Evolutionary conservation across 495 filamentous ascomycete species (phyloP), one percentile per base, ranked within the genome.

Genomic region (Hamigera avellanea): DNA sequence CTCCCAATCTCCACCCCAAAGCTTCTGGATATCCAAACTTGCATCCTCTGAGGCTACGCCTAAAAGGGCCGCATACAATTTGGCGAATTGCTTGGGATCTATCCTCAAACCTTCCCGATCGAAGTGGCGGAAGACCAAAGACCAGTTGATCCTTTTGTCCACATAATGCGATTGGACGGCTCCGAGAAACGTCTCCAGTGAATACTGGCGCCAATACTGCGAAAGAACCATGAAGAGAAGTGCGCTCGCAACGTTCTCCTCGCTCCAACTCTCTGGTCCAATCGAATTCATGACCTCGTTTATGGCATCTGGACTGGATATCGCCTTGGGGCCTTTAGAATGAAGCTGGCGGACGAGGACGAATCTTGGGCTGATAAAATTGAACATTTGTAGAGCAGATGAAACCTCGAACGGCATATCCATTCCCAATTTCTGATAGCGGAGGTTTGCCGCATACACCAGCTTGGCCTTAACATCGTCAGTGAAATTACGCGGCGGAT

Each of bases 1-100:
- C 32, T 83, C 73, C 91, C 93, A 96, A 31, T 77, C 69, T 23
- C 87, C 89, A 40, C 87, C 86, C 91, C 89, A 96, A 16, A 99
- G 69, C 26, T 68, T 73, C 54, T 93, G 81, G 31, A 95, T 75
- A 56, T 93, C 78, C 50, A 81, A 69, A 36, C 52, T 69, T 18
- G 59, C 47, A 27, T 78, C 70, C 16, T 80, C 74, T 31, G 59
- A 64, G 26, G 83, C 82, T 36, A 83, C 63, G 1, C 76, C 76
- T 19, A 83, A 61, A 17, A 99, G 64, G 13, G 80, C 81, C 36
- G 79, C 66, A 55, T 86, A 89, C 9, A 99, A 57, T 19, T 72
- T 73, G 23, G 86, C 59, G 41, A 99, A 93, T 41, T 95, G 91
- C 13, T 69, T 63, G 16, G 79, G 71, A 6, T 83, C 76, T 18